Evolutionary conservation across 345 rosid species (phyloP).

Genomic region (Aegle marmelos): DNA sequence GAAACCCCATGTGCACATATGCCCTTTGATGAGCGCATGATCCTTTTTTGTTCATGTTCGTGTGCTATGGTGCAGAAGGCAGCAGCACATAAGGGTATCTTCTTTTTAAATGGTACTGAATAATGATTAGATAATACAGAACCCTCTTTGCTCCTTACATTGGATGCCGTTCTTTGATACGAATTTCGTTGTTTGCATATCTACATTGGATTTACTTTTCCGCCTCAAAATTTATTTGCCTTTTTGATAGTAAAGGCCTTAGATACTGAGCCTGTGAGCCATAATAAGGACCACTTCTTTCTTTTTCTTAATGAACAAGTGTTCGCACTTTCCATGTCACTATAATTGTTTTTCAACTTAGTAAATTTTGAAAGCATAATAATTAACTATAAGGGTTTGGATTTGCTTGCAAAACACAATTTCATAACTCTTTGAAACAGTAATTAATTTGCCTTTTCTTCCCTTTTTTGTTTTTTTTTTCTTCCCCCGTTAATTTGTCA

Average conservation of each 20-base stretch:
- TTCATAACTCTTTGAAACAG: constrained; percentile 12
- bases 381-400: background rate
- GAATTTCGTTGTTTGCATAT: constrained; percentile 5
- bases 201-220: constrained; percentile 23
- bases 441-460: constrained; percentile 1
- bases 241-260: constrained; percentile 23
- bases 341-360: constrained; percentile 8
- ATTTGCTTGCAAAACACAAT: constrained; percentile 26
- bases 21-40: constrained; percentile 20
- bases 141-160: constrained; percentile 16
- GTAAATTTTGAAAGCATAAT: constrained; percentile 1
- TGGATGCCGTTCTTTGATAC: constrained; percentile 24
- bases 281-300: constrained; percentile 16
- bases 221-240: constrained; percentile 25
- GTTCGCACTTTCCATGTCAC: constrained; percentile 11
- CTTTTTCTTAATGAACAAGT: background rate
- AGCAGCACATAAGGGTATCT: background rate
- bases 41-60: background rate
- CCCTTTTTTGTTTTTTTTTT: background rate
- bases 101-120: constrained; percentile 20
- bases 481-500: background rate
- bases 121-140: constrained; percentile 22
- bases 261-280: constrained; percentile 8
- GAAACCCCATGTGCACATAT: constrained; percentile 26
- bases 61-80: background rate